Conservation (phyloP, 352 stramenopile genomes). For the Phytophthora niederhauseri region DNA sequence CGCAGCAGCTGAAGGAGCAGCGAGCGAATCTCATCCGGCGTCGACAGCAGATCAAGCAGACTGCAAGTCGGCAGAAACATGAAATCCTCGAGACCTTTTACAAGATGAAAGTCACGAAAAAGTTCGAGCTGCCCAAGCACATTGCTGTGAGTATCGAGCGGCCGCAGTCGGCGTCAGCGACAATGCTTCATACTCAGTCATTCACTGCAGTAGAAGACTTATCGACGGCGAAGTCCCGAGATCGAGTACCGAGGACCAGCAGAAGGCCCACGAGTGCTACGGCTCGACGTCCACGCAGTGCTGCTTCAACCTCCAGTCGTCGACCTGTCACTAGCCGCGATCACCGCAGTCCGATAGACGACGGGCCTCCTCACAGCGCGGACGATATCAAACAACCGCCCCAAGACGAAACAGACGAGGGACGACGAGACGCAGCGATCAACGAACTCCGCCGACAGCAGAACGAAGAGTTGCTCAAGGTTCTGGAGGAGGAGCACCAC, state of each 20-base stretch:
- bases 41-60: constrained; percentile 72
- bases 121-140: constrained; percentile 65
- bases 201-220: constrained; percentile 24
- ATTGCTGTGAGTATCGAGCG: constrained; percentile 43
- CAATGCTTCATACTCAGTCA: constrained; percentile 40
- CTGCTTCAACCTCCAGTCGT: constrained; percentile 5
- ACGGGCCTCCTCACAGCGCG: constrained; percentile 23
- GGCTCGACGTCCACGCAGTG: constrained; percentile 31
- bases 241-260: constrained; percentile 4
- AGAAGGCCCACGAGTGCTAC: constrained; percentile 43
- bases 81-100: constrained; percentile 83
- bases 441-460: constrained; percentile 64
- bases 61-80: constrained; percentile 61
- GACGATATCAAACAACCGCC: constrained; percentile 16
- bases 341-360: constrained; percentile 9
- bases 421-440: constrained; percentile 38
- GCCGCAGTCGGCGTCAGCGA: constrained; percentile 45
- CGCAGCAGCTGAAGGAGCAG: constrained; percentile 60
- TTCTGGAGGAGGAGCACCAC: constrained; percentile 82
- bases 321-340: constrained; percentile 26
- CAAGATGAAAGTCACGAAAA: constrained; percentile 87
- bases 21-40: constrained; percentile 58
- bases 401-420: constrained; percentile 25
- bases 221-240: constrained; percentile 4
- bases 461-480: constrained; percentile 71